These are phyloP conservation scores for Monilinia fructicola DNA, from an alignment of 2,329 filamentous ascomycete genomes.

Conservation along the genomic window DNA sequence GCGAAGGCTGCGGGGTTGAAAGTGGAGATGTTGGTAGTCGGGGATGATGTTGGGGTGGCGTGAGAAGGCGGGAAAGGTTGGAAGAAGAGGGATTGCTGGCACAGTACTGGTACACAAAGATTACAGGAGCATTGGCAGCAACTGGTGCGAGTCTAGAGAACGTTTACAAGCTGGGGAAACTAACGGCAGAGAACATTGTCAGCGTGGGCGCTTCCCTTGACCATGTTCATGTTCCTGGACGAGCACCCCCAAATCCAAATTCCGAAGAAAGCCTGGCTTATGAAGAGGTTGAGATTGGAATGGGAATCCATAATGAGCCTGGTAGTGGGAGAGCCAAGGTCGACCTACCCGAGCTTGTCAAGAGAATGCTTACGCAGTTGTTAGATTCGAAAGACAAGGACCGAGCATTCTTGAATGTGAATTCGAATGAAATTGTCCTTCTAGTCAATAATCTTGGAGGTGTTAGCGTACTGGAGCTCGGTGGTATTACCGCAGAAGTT, in stretches of 20 bases:
- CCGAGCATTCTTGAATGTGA: conserved; percentile 59
- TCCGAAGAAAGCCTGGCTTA: conserved; percentile 56
- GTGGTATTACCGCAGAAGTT: conserved; percentile 67
- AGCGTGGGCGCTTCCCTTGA: conserved; percentile 83
- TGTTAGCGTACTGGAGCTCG: conserved; percentile 64
- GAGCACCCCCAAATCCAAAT: conserved; percentile 54
- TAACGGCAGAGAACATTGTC: conserved; percentile 73
- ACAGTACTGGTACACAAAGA: conserved; percentile 93
- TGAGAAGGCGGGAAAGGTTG: conserved; percentile 83
- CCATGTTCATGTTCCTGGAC: conserved; percentile 91
- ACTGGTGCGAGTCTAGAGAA: conserved; percentile 66
- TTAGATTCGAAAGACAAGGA: conserved; percentile 62
- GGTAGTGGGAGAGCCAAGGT: conserved; percentile 53
- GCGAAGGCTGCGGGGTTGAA: conserved; percentile 74
- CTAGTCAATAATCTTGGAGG: conserved; percentile 70
- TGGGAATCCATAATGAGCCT: conserved; percentile 71
- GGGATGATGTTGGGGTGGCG: conserved; percentile 90
- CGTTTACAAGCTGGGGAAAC: conserved; percentile 68
- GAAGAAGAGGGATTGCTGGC: conserved; percentile 84
- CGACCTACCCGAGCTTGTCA: conserved; percentile 51
- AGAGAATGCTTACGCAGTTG: conserved; percentile 64
- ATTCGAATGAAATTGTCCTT: conserved; percentile 61
- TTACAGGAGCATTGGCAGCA: conserved; percentile 79
- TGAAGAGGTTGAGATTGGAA: conserved; percentile 64
- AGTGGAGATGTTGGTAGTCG: conserved; percentile 88